These are phyloP conservation scores for Barbatosphaeria neglecta DNA, from an alignment of 495 filamentous ascomycete species.

Conservation along the genomic window DNA sequence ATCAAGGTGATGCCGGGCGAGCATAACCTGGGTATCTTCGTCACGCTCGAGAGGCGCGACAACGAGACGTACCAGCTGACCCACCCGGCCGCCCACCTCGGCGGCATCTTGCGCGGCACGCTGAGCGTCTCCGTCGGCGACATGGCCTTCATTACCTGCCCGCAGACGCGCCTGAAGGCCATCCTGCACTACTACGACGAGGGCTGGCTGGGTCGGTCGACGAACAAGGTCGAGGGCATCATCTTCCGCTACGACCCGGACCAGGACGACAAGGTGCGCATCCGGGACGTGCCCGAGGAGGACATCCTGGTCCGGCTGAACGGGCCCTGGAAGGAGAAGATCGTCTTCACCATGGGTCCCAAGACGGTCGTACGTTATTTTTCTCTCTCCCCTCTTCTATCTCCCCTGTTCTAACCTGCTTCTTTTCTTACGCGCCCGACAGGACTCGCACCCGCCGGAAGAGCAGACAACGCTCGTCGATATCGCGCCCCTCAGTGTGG, in stretches of 20 bases:
- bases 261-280: conserved; percentile 61
- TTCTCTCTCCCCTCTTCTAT: background rate
- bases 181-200: conserved; percentile 91
- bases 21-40: conserved; percentile 92
- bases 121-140: conserved; percentile 82
- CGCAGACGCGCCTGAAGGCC: conserved; percentile 75
- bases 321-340: conserved; percentile 64
- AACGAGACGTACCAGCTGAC: conserved; percentile 91
- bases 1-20: conserved; percentile 81
- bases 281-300: conserved; percentile 75
- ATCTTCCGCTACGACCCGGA: conserved; percentile 78
- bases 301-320: conserved; percentile 75
- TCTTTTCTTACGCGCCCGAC: conserved; percentile 1
- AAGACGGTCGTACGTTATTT: conserved; percentile 35
- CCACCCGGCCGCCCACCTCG: conserved; percentile 86
- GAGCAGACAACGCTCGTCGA: conserved; percentile 69
- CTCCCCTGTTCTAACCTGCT: background rate
- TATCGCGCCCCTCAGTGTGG: conserved; percentile 64
- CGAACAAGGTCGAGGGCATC: conserved; percentile 84
- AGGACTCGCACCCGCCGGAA: conserved; percentile 38
- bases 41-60: conserved; percentile 66
- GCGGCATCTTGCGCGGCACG: conserved; percentile 72
- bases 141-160: conserved; percentile 72
- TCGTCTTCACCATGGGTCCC: conserved; percentile 39
- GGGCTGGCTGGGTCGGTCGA: conserved; percentile 82